Evolutionary conservation across 2,329 filamentous ascomycete species (phyloP), one percentile per base, ranked within the genome.

Genomic region (Mollisiaceae sp.): DNA sequence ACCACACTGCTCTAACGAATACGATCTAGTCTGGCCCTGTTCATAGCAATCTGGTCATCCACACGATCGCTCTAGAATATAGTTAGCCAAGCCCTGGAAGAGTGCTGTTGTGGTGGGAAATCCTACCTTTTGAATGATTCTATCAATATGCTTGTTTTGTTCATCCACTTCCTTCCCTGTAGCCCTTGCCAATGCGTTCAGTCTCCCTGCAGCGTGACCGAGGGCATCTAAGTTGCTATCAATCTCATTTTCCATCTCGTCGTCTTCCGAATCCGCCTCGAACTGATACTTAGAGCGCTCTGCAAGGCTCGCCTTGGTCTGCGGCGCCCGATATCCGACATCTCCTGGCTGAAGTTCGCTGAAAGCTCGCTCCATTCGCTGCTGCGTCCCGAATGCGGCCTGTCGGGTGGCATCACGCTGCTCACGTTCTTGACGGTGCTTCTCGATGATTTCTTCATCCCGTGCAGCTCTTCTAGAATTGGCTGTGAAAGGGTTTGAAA

Each of bases 1-100:
- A 14, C 6, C 27, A 14, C 22, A 54, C 8, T 9, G 14, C 32
- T 47, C 68, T 63, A 76, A 43, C 71, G 69, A 22, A 76, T 76
- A 12, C 75, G 74, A 59, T 76, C 75, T 64, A 76, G 67, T 64
- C 74, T 74, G 36, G 89, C 87, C 70, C 90, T 84, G 81, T 94
- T 94, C 85, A 92, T 88, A 65, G 88, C 87, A 73, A 94, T 91
- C 75, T 91, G 86, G 71, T 94, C 91, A 77, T 93, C 91, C 71
- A 97, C 91, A 72, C 83, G 85, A 77, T 97, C 93, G 79, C 89
- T 94, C 92, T 92, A 77, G 62, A 61, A 55, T 12, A 41, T 54
- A n/a, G 43, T 62, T 50, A 38, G 66, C 20, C 9, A 20, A 22
- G 14, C 20, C 15, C 43, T 56, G 9, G 32, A 39, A 50, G 54